Evolutionary conservation across 352 stramenopile species (phyloP), one percentile per base, ranked within the genome.

Genomic region (Thalassiosira oceanica): DNA sequence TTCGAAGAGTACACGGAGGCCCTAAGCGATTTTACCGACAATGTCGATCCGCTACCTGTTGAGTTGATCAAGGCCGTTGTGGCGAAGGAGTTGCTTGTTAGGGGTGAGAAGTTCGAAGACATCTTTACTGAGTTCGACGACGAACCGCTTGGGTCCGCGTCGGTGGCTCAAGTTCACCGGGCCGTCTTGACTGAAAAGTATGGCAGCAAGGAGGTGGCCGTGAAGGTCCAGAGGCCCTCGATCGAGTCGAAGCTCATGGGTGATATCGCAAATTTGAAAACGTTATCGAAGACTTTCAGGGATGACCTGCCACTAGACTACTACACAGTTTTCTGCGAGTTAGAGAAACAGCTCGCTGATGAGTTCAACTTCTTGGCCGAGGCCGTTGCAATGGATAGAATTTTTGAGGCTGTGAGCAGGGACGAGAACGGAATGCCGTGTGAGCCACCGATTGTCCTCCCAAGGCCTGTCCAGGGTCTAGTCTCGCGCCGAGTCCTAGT

Each of bases 331-430:
- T 92, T 93, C 76, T 62, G 39, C 35, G 86, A 93, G 52, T 64
- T 94, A 45, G 87, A 95, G 61, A 77, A 78, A 23, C 83, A 91
- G 43, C 56, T 95, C 28, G 64, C 74, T 33, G 83, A 92, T 58
- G 90, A 95, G 62, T 88, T 95, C 63, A 87, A 95, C 69, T 95
- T 95, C 78, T 61, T 93, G 0, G 83, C 84, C 2, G 90, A 95
- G 62, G 88, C 90, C 21, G 78, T 86, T 8, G 74, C 80, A 3
- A 91, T 92, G 78, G 71, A 85, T 36, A 54, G 64, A 29, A 73
- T 89, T 44, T 60, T 75, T 18, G 67, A 78, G 27, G 54, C 24
- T 8, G 23, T 86, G 3, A 74, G 37, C 5, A 45, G 42, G 60
- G 58, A 74, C 65, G 20, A 54, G 3, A 60, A 84, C 66, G 69